Evolutionary conservation across 352 stramenopile genomes (phyloP), one percentile per base, ranked within the genome.

Genomic region (Globisporangium cylindrosporum): DNA sequence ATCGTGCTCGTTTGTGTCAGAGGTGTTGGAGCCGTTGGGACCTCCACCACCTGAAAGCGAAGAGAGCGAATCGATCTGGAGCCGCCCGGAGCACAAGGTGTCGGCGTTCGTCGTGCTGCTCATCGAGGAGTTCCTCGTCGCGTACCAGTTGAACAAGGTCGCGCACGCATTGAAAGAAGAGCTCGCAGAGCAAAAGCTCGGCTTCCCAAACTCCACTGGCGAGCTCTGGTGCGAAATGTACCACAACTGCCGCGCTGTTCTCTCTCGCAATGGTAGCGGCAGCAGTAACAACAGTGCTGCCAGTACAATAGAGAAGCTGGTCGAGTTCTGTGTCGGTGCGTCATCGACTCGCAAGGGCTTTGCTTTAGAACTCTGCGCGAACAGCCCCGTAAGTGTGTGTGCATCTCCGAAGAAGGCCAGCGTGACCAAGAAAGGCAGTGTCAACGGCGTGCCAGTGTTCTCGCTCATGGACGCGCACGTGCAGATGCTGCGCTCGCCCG

Each of bases 201-300:
- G 55, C 5, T 46, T 70, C 12, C 72, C 77, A 6, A 22, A 22
- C 25, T 22, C n/a, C 22, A 64, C 12, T 10, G 20, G 73, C 0
- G 73, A 83, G 6, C 67, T 91, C 51, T 91, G 84, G 84, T 84
- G 79, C 29, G 77, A 88, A 24, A 85, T 92, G 80, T 66, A 86
- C 48, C 71, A 76, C 27, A 76, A 74, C 53, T 91, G 82, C 56
- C 74, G 78, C 32, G 69, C 59, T 1, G 73, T 76, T 4, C 63
- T 92, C 22, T 56, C 60, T 61, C 59, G 62, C 41, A 71, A 66
- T 7, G 61, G 59, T n/a, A 62, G 46, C 18, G 38, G 14, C 5
- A 62, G 59, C 10, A 55, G 55, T 7, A 58, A 18, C 12, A 18
- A 6, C 38, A 46, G 38, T 46, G 38, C 10, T 46, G 38, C 49